phyloP scores from a whole-genome alignment of 129 eudicot genomes.

The Smallanthus sonchifolius region DNA sequence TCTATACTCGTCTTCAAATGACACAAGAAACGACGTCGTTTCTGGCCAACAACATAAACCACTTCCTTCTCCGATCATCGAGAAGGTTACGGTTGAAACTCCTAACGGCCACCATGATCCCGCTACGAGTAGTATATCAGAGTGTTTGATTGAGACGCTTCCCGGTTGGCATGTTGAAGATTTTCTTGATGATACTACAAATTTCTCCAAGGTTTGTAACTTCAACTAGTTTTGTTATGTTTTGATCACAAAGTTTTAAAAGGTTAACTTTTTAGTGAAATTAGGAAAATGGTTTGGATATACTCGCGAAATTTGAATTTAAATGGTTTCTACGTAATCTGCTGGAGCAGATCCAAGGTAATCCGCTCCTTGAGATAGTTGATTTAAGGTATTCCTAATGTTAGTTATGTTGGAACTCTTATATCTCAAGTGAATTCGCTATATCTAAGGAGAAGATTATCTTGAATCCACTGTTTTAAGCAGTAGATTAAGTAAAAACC shows the following conservation, averaged over 20 bases:
- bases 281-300: too few species aligned
- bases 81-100: constrained; percentile 11
- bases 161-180: constrained; percentile 98
- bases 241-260: not conserved
- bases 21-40: constrained; percentile 17
- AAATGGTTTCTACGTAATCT: too few species aligned
- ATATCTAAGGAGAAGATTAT: too few species aligned
- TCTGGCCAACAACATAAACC: constrained; percentile 10
- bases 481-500: too few species aligned
- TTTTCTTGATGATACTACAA: constrained; percentile 47
- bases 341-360: too few species aligned
- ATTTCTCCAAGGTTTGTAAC: constrained; percentile 40
- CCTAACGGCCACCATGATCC: constrained; percentile 14
- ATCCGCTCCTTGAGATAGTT: too few species aligned
- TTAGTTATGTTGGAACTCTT: too few species aligned
- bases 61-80: constrained; percentile 12
- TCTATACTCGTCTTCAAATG: constrained; percentile 27
- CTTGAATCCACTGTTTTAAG: too few species aligned
- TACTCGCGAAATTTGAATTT: too few species aligned
- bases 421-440: too few species aligned
- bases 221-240: not conserved
- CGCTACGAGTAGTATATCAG: constrained; percentile 60
- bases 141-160: constrained; percentile 72
- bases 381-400: too few species aligned
- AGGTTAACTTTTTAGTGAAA: too few species aligned